These are phyloP conservation scores for Kodamaea fukazawae DNA, from an alignment of 805 yeast genomes.

Conservation along the genomic window DNA sequence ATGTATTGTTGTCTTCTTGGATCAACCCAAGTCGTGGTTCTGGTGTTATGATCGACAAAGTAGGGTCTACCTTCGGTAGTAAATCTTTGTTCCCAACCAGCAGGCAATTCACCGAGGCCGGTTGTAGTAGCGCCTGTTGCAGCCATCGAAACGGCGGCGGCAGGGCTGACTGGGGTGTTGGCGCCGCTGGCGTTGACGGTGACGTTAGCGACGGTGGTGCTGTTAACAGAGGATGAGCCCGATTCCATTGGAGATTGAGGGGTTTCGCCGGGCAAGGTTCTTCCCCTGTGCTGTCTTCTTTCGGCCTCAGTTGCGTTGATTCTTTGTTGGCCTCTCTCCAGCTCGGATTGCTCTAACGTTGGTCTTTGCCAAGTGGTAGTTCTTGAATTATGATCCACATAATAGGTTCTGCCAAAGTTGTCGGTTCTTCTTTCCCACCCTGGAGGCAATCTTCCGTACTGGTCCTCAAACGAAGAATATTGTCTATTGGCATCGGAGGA, in stretches of 20 bases:
- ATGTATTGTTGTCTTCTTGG: conserved; percentile 98
- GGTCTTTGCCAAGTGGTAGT: conserved; percentile 99
- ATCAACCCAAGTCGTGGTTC: conserved; percentile 99
- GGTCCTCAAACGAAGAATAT: conserved; percentile 94
- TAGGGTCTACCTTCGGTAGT: conserved; percentile 98
- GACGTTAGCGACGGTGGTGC: conserved; percentile 40
- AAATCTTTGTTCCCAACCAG: conserved; percentile 98
- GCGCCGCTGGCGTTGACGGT: conserved; percentile 45
- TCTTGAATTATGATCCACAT: conserved; percentile 96
- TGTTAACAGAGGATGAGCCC: conserved; percentile 36
- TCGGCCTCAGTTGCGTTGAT: conserved; percentile 78
- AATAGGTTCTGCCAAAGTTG: conserved; percentile 94
- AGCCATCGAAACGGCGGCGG: conserved; percentile 66
- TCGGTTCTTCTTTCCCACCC: conserved; percentile 99
- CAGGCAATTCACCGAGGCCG: conserved; percentile 94
- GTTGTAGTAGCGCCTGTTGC: conserved; percentile 88
- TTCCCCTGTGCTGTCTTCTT: conserved; percentile 83
- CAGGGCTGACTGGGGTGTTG: conserved; percentile 56
- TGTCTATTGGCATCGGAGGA: conserved; percentile 47
- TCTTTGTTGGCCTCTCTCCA: conserved; percentile 61
- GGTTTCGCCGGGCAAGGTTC: conserved; percentile 76
- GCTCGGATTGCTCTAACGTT: conserved; percentile 72
- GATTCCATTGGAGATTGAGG: conserved; percentile 36
- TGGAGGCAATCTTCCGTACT: conserved; percentile 91
- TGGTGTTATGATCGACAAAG: conserved; percentile 98